These are phyloP conservation scores for Paramecium pentaurelia DNA, from an alignment of 73 alveolate species.

Conservation along the genomic window DNA sequence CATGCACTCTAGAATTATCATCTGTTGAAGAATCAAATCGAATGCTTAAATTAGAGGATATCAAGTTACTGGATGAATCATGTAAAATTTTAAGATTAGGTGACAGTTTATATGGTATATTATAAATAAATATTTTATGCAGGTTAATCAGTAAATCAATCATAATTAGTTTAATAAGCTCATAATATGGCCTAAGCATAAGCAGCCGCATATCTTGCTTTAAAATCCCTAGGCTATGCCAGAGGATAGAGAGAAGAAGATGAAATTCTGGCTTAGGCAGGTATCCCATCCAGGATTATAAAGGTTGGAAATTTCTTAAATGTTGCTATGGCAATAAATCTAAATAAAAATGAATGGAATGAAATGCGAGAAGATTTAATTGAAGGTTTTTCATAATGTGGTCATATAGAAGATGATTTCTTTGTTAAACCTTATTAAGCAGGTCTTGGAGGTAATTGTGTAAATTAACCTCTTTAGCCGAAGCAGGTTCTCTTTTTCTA, in stretches of 20 bases:
- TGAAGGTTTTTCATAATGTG: conserved; percentile 19
- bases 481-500: conserved; percentile 58
- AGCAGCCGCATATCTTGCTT: conserved; percentile 47
- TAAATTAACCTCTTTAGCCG: neutral
- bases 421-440: conserved; percentile 53
- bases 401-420: conserved; percentile 41
- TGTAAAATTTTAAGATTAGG: conserved; percentile 20
- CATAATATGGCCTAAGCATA: conserved; percentile 46
- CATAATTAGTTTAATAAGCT: conserved; percentile 48
- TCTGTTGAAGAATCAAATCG: conserved; percentile 46
- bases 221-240: conserved; percentile 6
- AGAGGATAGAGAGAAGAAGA: conserved; percentile 47
- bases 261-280: conserved; percentile 53
- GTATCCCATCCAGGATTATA: conserved; percentile 49
- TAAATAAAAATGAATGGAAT: conserved; percentile 35
- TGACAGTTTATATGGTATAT: conserved; percentile 32
- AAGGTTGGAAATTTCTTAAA: conserved; percentile 47
- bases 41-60: neutral
- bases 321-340: conserved; percentile 51
- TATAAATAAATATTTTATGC: neutral
- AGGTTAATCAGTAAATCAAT: conserved; percentile 34
- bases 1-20: conserved; percentile 39
- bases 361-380: conserved; percentile 43
- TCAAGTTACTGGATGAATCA: conserved; percentile 15
- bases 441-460: conserved; percentile 34